Base-by-base conservation (phyloP, 257 asterid species). In the Cinchona pubescens region DNA sequence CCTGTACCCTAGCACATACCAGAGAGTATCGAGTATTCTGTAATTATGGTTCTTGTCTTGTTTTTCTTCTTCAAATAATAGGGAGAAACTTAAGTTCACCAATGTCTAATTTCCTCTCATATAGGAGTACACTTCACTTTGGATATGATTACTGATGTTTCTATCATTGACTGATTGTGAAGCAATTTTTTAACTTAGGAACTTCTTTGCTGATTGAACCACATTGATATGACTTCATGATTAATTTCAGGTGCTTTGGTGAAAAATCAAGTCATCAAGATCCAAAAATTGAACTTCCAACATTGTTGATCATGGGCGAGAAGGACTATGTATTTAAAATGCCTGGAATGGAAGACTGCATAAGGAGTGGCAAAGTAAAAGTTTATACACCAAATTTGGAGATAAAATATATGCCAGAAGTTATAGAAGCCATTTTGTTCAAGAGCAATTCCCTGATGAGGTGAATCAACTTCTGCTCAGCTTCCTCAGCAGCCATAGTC, bases 391-490 rank as follows among this genome's bases (percentile, higher is more conserved):
- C 96, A 4, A 82, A 89, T 55, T 70, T 90, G 87, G 88, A 88
- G 89, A 78, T 86, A 56, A 38, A 25, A 5, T 88, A 59, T 80
- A 35, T 92, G 68, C 89, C 94, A 14, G 89, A 90, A 77, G 97
- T n/a, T n/a, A n/a, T n/a, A n/a, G 97, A 62, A 73, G 79, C 37
- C 97, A 92, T 83, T 92, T 92, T 70, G 90, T 87, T 70, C 97
- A 84, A 78, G 97, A 92, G 79, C 97, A 92, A 74, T 81, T 80
- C 65, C 96, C 96, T 5, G 80, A 82, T 32, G 75, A 80, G 82
- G 90, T 91, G 35, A 91, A 90, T 74, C 53, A 83, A 82, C 79
- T 83, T 2, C 79, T 90, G 11, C 83, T 88, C 5, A 58, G 82
- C 67, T 89, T 91, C 77, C 87, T 89, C 71, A 78, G 56, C 61